A percentile compares a stretch with the other conserved stretches of the same genome.
These are phyloP conservation scores for Solanum megistacrolobum DNA, from an alignment of 257 asterid species.

Conservation along the genomic window DNA sequence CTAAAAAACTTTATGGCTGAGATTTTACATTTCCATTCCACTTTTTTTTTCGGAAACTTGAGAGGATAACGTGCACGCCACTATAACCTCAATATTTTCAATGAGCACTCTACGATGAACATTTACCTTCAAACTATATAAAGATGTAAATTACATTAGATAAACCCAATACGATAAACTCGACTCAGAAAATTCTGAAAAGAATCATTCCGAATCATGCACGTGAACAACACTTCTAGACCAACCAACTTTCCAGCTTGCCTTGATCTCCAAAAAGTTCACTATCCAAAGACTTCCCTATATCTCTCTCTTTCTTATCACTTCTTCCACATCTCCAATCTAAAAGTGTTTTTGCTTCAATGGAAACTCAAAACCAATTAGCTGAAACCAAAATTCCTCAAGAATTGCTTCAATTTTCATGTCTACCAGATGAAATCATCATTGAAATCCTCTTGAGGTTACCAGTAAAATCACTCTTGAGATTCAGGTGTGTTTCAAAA, in stretches of 20 bases:
- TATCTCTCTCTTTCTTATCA: background rate
- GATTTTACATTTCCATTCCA: background rate
- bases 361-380: background rate
- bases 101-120: background rate
- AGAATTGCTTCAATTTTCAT: background rate
- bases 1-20: background rate
- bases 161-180: background rate
- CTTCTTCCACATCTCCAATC: background rate
- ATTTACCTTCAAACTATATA: no score
- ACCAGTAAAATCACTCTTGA: slow-evolving; percentile 35
- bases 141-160: no score
- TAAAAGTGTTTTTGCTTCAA: background rate
- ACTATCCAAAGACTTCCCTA: background rate
- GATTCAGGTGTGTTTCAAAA: slow-evolving; percentile 40
- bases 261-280: background rate
- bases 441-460: slow-evolving; percentile 39
- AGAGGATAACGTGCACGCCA: background rate
- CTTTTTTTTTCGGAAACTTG: background rate
- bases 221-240: no score
- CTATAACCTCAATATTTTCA: no score
- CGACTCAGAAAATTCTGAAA: accelerated
- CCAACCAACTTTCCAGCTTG: background rate
- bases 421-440: slow-evolving; percentile 41
- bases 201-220: no score
- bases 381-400: background rate